A percentile compares a stretch with the other conserved stretches of the same genome.
Conservation (phyloP, 2,329 filamentous ascomycete genomes). For the Neophaeococcomyces aloes region DNA sequence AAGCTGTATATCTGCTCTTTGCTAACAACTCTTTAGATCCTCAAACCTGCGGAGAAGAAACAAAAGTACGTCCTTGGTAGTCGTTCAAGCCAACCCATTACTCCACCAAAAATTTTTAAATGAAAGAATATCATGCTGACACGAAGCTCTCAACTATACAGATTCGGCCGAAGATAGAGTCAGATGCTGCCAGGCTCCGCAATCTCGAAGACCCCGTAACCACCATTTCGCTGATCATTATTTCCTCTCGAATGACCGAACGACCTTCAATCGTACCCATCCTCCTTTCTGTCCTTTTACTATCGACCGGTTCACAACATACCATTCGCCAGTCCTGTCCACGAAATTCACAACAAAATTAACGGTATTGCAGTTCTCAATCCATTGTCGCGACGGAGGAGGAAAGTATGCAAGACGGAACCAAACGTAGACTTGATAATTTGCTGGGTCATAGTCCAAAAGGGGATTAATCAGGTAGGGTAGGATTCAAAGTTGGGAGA, state of each 20-base stretch:
- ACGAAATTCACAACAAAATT: too few relatives aligned
- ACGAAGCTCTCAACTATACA: conserved; percentile 65
- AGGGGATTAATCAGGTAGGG: too few relatives aligned
- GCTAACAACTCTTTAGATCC: conserved; percentile 51
- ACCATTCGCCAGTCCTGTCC: too few relatives aligned
- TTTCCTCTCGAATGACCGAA: not conserved
- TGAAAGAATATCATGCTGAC: conserved; percentile 40
- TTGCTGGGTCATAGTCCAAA: too few relatives aligned
- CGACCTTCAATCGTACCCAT: not conserved
- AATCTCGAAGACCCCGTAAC: not conserved
- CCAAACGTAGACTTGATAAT: too few relatives aligned
- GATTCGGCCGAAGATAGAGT: conserved; percentile 87
- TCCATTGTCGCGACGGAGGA: too few relatives aligned
- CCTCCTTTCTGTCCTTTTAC: not conserved
- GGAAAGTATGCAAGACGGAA: too few relatives aligned
- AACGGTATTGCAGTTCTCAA: too few relatives aligned
- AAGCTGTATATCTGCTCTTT: not conserved
- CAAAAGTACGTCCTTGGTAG: conserved; percentile 93
- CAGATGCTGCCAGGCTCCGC: not conserved
- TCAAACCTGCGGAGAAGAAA: conserved; percentile 99
- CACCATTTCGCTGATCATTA: not conserved
- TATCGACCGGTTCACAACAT: not conserved
- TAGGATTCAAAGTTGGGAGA: too few relatives aligned
- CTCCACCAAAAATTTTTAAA: conserved; percentile 62
- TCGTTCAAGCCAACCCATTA: conserved; percentile 58